These are phyloP conservation scores for Phoma sp. DNA, from an alignment of 2,329 filamentous ascomycete species.

Conservation along the genomic window DNA sequence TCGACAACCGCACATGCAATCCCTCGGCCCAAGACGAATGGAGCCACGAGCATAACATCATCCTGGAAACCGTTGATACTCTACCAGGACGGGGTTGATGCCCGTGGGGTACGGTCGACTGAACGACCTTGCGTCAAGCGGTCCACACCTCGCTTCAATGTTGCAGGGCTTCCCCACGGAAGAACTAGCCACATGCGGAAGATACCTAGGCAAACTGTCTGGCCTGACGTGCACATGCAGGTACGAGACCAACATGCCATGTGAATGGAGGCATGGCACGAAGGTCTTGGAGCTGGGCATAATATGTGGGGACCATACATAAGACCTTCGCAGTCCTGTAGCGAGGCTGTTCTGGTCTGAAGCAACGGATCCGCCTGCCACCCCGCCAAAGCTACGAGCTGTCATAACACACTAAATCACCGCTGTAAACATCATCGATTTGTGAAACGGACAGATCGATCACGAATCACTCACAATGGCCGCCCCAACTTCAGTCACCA, in stretches of 20 bases:
- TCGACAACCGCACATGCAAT: conserved; percentile 6
- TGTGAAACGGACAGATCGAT: not conserved
- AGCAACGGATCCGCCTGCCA: not conserved
- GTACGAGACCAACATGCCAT: conserved; percentile 19
- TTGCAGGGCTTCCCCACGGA: conserved; percentile 26
- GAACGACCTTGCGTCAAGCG: not conserved
- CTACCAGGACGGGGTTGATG: conserved; percentile 6
- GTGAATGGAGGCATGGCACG: conserved; percentile 23
- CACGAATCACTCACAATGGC: conserved; percentile 40
- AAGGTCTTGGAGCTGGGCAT: conserved; percentile 20
- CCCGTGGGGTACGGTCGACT: conserved; percentile 3
- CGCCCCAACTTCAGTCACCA: conserved; percentile 43
- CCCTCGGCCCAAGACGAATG: conserved; percentile 15
- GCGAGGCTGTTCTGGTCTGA: not conserved
- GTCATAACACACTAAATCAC: conserved; percentile 2
- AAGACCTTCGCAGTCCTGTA: conserved; percentile 11
- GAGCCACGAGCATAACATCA: not conserved
- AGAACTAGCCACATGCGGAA: conserved; percentile 22
- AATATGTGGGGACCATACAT: conserved; percentile 14
- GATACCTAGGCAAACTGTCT: conserved; percentile 28
- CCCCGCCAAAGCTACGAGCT: conserved; percentile 12
- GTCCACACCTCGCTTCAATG: too few species aligned
- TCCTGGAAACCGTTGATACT: not conserved
- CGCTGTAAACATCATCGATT: not conserved
- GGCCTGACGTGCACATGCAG: conserved; percentile 22